Percentiles rank a stretch among this genome's conserved stretches.
phyloP scores from a whole-genome alignment of 768 basidiomycete species.

The Bullera alba region DNA sequence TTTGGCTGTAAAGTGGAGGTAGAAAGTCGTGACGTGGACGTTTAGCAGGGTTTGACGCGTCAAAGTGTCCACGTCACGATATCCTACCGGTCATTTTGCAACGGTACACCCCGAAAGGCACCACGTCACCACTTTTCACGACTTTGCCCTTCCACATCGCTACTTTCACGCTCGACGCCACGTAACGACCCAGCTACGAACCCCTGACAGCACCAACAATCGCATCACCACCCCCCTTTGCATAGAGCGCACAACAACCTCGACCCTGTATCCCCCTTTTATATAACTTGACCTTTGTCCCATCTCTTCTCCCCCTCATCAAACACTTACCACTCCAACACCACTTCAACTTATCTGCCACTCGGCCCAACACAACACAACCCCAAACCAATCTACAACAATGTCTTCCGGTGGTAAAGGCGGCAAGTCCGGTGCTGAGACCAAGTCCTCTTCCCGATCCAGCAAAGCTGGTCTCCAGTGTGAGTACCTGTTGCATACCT shows the following conservation, averaged over 20 bases:
- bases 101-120: too few species aligned
- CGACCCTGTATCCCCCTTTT: not conserved
- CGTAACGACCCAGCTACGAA: too few species aligned
- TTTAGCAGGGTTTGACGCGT: not conserved
- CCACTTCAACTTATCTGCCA: conserved; percentile 11
- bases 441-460: conserved; percentile 63
- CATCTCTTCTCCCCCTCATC: conserved; percentile 6
- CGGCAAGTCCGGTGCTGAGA: conserved; percentile 49
- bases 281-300: not conserved
- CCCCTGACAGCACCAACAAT: too few species aligned
- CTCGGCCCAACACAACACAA: conserved; percentile 11
- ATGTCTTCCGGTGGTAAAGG: conserved; percentile 48
- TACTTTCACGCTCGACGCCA: too few species aligned
- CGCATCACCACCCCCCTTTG: too few species aligned
- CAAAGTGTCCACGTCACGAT: conserved; percentile 7
- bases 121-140: too few species aligned
- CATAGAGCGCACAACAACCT: too few species aligned
- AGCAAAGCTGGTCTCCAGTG: conserved; percentile 50
- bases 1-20: not conserved
- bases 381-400: conserved; percentile 28
- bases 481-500: conserved; percentile 13
- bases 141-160: too few species aligned
- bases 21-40: conserved; percentile 2
- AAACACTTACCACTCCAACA: conserved; percentile 11
- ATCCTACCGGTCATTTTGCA: too few species aligned